Conservation (phyloP, 2,329 filamentous ascomycete species). For the Claviceps sp. region DNA sequence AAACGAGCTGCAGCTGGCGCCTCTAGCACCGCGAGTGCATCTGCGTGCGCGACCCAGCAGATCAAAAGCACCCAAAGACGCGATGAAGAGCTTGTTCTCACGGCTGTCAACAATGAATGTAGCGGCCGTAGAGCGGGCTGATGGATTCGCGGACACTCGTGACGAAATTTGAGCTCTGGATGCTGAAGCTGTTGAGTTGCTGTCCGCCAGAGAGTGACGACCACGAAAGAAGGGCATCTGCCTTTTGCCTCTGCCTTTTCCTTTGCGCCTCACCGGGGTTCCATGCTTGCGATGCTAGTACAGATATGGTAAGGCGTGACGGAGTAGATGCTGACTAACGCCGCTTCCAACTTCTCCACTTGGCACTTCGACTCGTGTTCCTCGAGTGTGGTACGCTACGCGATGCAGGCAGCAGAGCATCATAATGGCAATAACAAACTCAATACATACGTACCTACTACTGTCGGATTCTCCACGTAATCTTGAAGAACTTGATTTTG, state of each 20-base stretch:
- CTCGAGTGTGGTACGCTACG: not conserved
- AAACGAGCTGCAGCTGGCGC: constrained; percentile 15
- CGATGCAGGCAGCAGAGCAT: not conserved
- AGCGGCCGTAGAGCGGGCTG: too few relatives aligned
- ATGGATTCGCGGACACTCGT: constrained; percentile 2
- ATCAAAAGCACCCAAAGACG: constrained; percentile 6
- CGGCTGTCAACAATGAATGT: not conserved
- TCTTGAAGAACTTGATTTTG: too few relatives aligned
- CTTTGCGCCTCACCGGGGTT: not conserved
- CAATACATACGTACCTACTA: too few relatives aligned
- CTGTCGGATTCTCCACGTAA: too few relatives aligned
- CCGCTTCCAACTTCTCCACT: constrained; percentile 24
- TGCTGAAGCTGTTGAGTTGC: not conserved
- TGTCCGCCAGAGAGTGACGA: not conserved
- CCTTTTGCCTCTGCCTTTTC: constrained; percentile 1
- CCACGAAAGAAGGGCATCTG: not conserved
- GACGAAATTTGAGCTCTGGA: constrained; percentile 1
- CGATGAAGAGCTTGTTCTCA: not conserved
- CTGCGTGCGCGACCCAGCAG: constrained; percentile 13
- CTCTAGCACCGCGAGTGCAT: constrained; percentile 21
- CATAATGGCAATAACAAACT: not conserved
- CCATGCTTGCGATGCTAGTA: not conserved
- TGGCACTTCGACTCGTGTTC: not conserved
- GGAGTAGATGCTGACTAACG: not conserved
- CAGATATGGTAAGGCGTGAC: not conserved